A percentile compares a stretch with the other conserved stretches of the same genome.
phyloP scores from a whole-genome alignment of 2,329 filamentous ascomycete genomes.

The Cladosporium sphaerospermum region DNA sequence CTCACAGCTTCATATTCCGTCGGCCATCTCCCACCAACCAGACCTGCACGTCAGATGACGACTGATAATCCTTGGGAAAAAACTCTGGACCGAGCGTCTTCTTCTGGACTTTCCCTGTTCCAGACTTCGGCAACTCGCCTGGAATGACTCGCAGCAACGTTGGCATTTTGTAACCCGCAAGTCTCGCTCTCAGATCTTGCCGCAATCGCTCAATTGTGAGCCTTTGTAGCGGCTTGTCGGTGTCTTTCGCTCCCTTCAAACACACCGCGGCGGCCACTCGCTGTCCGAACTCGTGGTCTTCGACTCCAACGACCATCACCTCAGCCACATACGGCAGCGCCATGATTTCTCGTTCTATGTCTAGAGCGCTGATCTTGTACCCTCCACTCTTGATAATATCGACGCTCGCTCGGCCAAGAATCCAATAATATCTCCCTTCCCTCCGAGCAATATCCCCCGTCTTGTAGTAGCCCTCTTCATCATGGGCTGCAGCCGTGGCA shows the following conservation, averaged over 20 bases:
- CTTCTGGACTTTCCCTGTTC: constrained; percentile 47
- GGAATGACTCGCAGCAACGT: constrained; percentile 41
- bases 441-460: constrained; percentile 32
- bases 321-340: constrained; percentile 44
- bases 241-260: constrained; percentile 30
- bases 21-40: constrained; percentile 14
- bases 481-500: constrained; percentile 26
- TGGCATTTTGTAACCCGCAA: constrained; percentile 46
- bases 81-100: constrained; percentile 32
- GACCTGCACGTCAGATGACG: constrained; percentile 21
- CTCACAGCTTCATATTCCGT: neutral
- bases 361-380: constrained; percentile 50
- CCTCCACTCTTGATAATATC: constrained; percentile 53
- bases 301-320: constrained; percentile 49
- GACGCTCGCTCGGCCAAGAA: constrained; percentile 47
- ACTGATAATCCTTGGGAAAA: constrained; percentile 23
- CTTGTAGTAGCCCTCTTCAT: constrained; percentile 27
- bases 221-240: constrained; percentile 14
- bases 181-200: constrained; percentile 37
- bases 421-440: constrained; percentile 45
- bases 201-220: constrained; percentile 39
- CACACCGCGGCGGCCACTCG: constrained; percentile 49
- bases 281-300: constrained; percentile 50
- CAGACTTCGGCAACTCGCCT: constrained; percentile 44
- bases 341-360: constrained; percentile 50